Evolutionary conservation across 2,329 filamentous ascomycete species (phyloP).

Genomic region (Daldinia sp.): DNA sequence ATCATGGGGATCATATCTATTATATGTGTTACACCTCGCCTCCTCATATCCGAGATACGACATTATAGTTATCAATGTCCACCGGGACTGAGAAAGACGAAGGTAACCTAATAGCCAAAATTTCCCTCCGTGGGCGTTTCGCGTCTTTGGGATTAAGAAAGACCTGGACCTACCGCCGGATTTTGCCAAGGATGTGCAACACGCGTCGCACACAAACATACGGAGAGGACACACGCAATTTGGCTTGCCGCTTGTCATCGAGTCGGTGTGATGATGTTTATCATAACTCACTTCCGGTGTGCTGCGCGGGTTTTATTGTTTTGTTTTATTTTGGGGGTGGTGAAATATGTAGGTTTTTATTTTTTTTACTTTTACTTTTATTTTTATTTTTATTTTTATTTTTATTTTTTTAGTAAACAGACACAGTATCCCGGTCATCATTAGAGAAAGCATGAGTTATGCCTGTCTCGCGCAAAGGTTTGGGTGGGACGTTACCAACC

Average conservation of each 20-base stretch:
- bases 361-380: no score
- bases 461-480: slow-evolving; percentile 30
- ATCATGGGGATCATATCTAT: slow-evolving; percentile 11
- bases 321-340: slow-evolving; percentile 1
- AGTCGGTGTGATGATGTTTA: slow-evolving; percentile 26
- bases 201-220: slow-evolving; percentile 33
- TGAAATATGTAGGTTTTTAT: not conserved
- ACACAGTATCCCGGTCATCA: slow-evolving; percentile 25
- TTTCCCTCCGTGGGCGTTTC: slow-evolving; percentile 14
- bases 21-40: slow-evolving; percentile 5
- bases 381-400: no score
- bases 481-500: slow-evolving; percentile 35
- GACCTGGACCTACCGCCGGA: slow-evolving; percentile 28
- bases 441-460: slow-evolving; percentile 7
- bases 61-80: not conserved
- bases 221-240: slow-evolving; percentile 14
- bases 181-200: slow-evolving; percentile 29
- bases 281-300: slow-evolving; percentile 32
- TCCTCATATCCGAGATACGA: slow-evolving; percentile 10
- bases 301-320: slow-evolving; percentile 17
- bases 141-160: slow-evolving; percentile 22
- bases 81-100: slow-evolving; percentile 15
- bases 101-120: slow-evolving; percentile 1
- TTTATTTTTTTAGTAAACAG: slow-evolving; percentile 7
- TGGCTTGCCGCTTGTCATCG: slow-evolving; percentile 23